Evolutionary conservation across 495 filamentous ascomycete genomes (phyloP).

Genomic region (Saxispiralis lemnorum): DNA sequence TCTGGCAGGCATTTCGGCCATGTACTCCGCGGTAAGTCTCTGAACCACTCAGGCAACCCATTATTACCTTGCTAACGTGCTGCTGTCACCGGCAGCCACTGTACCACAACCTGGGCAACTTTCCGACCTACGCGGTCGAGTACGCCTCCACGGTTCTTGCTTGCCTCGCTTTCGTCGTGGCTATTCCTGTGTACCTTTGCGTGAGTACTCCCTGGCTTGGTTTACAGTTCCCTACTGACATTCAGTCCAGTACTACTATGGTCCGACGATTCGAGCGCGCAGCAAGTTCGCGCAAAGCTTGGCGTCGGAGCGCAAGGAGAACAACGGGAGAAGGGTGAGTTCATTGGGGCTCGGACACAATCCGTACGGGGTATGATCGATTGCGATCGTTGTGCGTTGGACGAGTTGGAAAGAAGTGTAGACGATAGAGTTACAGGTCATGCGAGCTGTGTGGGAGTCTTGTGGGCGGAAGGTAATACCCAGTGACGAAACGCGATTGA

Average conservation of each 20-base stretch:
- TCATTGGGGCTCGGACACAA: no score
- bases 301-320: slow-evolving; percentile 8
- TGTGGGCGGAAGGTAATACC: no score
- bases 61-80: no score
- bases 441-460: no score
- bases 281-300: slow-evolving; percentile 50
- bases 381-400: no score
- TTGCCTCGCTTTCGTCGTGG: slow-evolving; percentile 36
- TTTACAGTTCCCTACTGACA: no score
- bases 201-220: slow-evolving; percentile 1
- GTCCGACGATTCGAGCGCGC: slow-evolving; percentile 44
- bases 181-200: slow-evolving; percentile 58
- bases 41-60: no score
- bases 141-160: no score
- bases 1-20: slow-evolving; percentile 59
- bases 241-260: slow-evolving; percentile 55
- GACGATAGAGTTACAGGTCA: no score
- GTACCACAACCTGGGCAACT: slow-evolving; percentile 33
- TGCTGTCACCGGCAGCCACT: slow-evolving; percentile 38
- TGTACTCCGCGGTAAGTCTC: slow-evolving; percentile 41
- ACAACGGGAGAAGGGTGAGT: not conserved
- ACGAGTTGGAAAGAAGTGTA: no score
- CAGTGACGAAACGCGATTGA: no score
- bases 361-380: no score
- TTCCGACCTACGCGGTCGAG: slow-evolving; percentile 46